Evolutionary conservation across 371 early-diverging fungal species (phyloP), one percentile per base, ranked within the genome.

Genomic region (Apophysomyces sp.): DNA sequence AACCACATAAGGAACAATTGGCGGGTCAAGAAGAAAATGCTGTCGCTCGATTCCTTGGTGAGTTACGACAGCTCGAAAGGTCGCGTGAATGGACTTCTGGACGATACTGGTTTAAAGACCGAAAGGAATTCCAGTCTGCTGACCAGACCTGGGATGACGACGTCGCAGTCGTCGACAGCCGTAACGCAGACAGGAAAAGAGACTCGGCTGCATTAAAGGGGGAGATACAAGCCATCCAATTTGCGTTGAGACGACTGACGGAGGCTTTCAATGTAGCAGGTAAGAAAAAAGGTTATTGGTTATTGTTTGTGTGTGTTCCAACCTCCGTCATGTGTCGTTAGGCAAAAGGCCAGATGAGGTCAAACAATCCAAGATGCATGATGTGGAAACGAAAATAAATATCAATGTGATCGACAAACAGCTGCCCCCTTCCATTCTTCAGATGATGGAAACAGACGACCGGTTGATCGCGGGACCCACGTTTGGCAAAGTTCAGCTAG

Each of bases 1-100:
- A 92, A 0, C 72, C 93, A 36, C 86, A 84, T 61, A 82, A 94
- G 72, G 63, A 68, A n/a, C 63, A 63, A 26, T 16, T 53, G 24
- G 53, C 55, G 32, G 66, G 52, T n/a, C 32, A 51, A 29, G 18
- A 51, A 29, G 18, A 57, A 21, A 37, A 54, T 6, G 82, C 81
- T 8, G 70, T 86, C 34, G 61, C 71, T 21, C 65, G 68, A 4
- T 84, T 83, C 60, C 67, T 83, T n/a, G 74, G 60, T 49, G 75
- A 72, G 39, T 71, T 87, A 11, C 62, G 69, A 51, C 76, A 81
- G 16, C 64, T 85, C 11, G 67, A 59, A 34, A 44, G 58, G 24
- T 30, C 21, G 7, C 15, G 62, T 4, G 40, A 16, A 36, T 55
- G 44, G 39, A 58, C 58, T 4, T 44, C 55, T 8, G 56, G 58